phyloP scores from a whole-genome alignment of 176 grass and related monocot species.

The Aegilops sharonensis region DNA sequence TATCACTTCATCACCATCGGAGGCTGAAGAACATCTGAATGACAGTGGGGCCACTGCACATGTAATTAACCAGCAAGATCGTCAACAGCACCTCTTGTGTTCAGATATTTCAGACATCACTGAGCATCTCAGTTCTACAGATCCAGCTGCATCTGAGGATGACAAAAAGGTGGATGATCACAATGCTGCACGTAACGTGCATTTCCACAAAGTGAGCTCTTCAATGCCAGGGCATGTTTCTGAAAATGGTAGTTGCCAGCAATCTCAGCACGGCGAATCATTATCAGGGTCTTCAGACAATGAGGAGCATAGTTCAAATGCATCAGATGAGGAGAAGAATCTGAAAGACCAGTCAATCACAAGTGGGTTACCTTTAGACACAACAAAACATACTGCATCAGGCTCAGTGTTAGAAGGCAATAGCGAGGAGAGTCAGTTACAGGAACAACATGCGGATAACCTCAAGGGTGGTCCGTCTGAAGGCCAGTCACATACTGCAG shows the following conservation, averaged over 20 bases:
- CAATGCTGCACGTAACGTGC: background rate
- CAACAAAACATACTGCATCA: background rate
- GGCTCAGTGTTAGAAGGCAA: slow-evolving; percentile 6
- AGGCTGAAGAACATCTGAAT: slow-evolving; percentile 15
- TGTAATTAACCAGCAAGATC: slow-evolving; percentile 4
- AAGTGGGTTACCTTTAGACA: background rate
- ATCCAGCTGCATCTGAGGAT: slow-evolving; percentile 24
- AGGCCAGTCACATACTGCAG: background rate
- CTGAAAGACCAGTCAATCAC: slow-evolving; percentile 9
- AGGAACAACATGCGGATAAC: background rate
- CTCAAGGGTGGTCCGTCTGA: background rate
- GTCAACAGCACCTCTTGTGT: background rate
- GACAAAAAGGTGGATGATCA: slow-evolving; percentile 14
- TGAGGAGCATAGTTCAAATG: slow-evolving; percentile 5
- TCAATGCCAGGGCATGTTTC: slow-evolving; percentile 14
- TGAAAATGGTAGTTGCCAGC: slow-evolving; percentile 20
- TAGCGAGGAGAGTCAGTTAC: slow-evolving; percentile 15
- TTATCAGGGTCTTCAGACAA: slow-evolving; percentile 17
- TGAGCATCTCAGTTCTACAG: background rate
- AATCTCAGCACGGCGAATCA: slow-evolving; percentile 21
- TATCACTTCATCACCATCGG: slow-evolving; percentile 9
- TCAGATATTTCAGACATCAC: slow-evolving; percentile 27
- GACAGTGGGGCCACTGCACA: slow-evolving; percentile 14
- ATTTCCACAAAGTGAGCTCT: background rate
- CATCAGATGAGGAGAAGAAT: slow-evolving; percentile 23